Conservation (phyloP, 225 moss, liverwort and hornwort genomes). For the Marchantia polymorpha region DNA sequence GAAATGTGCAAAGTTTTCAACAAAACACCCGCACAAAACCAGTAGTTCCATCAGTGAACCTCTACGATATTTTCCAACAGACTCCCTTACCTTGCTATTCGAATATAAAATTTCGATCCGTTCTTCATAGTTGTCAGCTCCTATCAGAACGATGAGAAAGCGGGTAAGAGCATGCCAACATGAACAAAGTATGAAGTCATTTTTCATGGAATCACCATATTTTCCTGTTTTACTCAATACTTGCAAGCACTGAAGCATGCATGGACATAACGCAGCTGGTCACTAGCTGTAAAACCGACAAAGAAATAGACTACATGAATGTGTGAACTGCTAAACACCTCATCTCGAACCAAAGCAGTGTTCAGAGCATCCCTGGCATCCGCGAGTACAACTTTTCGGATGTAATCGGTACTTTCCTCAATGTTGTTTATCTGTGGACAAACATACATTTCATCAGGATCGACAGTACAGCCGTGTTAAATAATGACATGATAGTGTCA, state of each 20-base stretch:
- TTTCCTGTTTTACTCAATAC: not conserved
- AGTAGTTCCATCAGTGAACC: too few relatives aligned
- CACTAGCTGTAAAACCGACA: not conserved
- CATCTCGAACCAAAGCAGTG: conserved; percentile 43
- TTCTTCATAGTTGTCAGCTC: conserved; percentile 35
- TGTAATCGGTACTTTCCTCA: conserved; percentile 46
- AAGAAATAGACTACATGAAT: not conserved
- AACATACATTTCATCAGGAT: not conserved
- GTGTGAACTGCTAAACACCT: conserved; percentile 21
- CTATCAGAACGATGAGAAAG: conserved; percentile 20
- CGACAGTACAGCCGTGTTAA: too few relatives aligned
- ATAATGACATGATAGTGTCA: not conserved
- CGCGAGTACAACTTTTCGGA: conserved; percentile 42
- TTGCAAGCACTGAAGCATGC: not conserved
- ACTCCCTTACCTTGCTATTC: conserved; percentile 45
- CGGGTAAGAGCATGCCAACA: not conserved
- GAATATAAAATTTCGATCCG: conserved; percentile 45
- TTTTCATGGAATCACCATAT: too few relatives aligned
- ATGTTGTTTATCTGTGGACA: conserved; percentile 40
- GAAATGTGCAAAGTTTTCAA: too few relatives aligned
- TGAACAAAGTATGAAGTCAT: not conserved
- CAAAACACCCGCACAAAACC: too few relatives aligned
- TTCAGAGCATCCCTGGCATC: conserved; percentile 54
- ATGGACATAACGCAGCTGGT: not conserved
- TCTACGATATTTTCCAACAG: too few relatives aligned